Evolutionary conservation across 805 yeast genomes (phyloP), one percentile per base, ranked within the genome.

Genomic region (Phaffomyces opuntiae): DNA sequence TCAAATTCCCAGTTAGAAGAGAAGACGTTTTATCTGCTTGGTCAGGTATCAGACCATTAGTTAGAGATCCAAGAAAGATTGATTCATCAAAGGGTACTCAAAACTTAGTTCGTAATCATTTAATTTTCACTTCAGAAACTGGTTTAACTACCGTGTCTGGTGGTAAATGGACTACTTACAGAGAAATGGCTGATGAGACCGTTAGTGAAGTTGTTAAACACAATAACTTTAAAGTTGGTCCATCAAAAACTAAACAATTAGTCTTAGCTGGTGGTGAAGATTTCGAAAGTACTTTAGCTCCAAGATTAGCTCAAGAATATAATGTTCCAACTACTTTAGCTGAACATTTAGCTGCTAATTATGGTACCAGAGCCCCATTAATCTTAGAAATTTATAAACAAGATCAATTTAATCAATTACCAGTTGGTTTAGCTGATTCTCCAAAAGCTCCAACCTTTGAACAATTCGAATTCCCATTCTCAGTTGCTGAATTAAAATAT

Each of bases 101-200:
- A 69, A 90, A 89, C 44, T 73, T 90, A 53, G 98, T 90, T 38
- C 83, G 98, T 70, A 84, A 87, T 54, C 98, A 90, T 67, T 73
- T 90, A 57, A 75, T 90, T 45, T 76, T 83, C 58, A 73, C 78
- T 29, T 77, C 95, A 32, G 80, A 74, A 48, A 74, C 84, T 46
- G 93, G 91, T 25, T 75, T 90, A 55, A 73, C 90, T 36, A 90
- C 98, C 36, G 85, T 90, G 54, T 83, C 95, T 17, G 98, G 97
- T 59, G 98, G 98, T 65, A 90, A 90, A 70, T 90, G 98, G 98
- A 90, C 98, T 44, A 90, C 98, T 34, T 91, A 90, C 73, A 78
- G 97, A 71, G 95, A 88, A 71, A 90, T 90, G 97, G 96, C 97
- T 21, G 82, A 90, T 69, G 96, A 91, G 70, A 87, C 96, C 39